Percentiles rank a stretch among this genome's conserved stretches.
Conservation (phyloP, 192 early-diverging fungal species). For the Backusella psychrophila region DNA sequence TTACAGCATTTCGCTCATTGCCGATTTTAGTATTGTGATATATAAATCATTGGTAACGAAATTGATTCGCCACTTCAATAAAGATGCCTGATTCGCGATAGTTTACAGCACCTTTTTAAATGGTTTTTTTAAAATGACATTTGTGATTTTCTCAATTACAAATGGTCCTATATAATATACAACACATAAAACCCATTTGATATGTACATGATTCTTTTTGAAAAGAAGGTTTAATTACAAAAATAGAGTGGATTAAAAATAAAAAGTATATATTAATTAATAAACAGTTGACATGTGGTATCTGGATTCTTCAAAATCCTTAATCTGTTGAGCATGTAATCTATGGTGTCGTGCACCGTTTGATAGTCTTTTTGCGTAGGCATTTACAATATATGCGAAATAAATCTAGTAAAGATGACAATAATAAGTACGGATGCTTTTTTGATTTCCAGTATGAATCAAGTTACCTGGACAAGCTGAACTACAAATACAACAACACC, state of each 20-base stretch:
- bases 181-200: not conserved
- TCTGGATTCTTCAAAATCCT: conserved; percentile 32
- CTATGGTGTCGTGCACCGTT: conserved; percentile 31
- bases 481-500: conserved; percentile 25
- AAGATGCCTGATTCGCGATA: not conserved
- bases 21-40: not conserved
- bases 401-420: conserved; percentile 16
- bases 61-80: conserved; percentile 1
- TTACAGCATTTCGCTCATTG: not conserved
- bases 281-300: conserved; percentile 35
- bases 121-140: not conserved
- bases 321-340: conserved; percentile 33
- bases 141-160: not conserved
- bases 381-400: conserved; percentile 30
- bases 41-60: not conserved
- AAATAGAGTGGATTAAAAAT: not conserved
- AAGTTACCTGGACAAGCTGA: conserved; percentile 33
- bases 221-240: not conserved
- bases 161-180: not conserved
- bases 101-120: not conserved
- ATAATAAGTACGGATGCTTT: not conserved
- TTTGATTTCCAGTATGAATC: not conserved
- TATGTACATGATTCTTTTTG: not conserved
- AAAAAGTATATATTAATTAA: conserved; percentile 6
- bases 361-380: conserved; percentile 28